Conservation (phyloP, 768 basidiomycete species). For the Collybia sp. region DNA sequence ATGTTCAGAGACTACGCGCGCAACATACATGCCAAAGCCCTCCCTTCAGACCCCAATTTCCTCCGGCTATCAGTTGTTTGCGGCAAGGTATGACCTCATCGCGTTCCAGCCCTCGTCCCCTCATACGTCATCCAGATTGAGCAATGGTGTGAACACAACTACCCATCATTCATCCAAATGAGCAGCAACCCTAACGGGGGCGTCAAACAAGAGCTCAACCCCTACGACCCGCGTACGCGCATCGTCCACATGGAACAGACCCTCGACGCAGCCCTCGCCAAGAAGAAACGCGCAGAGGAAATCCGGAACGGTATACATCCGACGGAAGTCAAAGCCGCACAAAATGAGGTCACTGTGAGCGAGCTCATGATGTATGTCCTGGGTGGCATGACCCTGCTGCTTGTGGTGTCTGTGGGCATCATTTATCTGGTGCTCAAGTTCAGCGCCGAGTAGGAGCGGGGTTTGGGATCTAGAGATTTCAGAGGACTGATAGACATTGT, state of each 20-base stretch:
- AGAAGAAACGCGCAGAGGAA: conserved; percentile 23
- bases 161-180: conserved; percentile 80
- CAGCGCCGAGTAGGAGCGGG: too few species aligned
- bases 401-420: conserved; percentile 7
- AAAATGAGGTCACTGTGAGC: conserved; percentile 10
- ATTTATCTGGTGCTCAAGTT: conserved; percentile 9
- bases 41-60: conserved; percentile 83
- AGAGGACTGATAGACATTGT: too few species aligned
- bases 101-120: not conserved
- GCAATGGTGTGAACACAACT: conserved; percentile 90
- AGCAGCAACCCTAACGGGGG: conserved; percentile 12
- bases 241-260: conserved; percentile 43
- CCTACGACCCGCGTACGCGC: conserved; percentile 51
- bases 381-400: conserved; percentile 8
- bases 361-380: conserved; percentile 26
- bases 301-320: conserved; percentile 12
- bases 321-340: not conserved
- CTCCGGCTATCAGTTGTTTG: conserved; percentile 79
- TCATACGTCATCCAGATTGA: conserved; percentile 59
- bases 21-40: conserved; percentile 76
- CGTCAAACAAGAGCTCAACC: conserved; percentile 30
- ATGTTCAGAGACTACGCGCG: conserved; percentile 83
- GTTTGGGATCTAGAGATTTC: too few species aligned
- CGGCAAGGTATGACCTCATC: conserved; percentile 55
- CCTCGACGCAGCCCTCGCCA: conserved; percentile 28